Evolutionary conservation across 2,329 filamentous ascomycete genomes (phyloP), one percentile per base, ranked within the genome.

Genomic region (Exophiala sp.): DNA sequence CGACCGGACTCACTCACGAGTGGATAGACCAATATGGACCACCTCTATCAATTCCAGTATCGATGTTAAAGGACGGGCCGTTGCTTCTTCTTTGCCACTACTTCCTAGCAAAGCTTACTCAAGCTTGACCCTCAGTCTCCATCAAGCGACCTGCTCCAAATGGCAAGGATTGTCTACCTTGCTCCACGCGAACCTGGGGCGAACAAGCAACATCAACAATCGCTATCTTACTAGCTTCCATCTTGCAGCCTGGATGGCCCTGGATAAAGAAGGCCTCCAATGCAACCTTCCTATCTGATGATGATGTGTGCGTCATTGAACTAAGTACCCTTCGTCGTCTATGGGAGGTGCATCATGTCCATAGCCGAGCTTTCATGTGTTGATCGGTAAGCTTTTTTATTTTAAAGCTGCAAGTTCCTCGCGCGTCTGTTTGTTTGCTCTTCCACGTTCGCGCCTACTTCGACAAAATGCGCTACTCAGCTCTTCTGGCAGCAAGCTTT

Each of bases 211-310:
- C 20, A 50, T 24, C 39, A 49, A 44, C 36, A 35, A 43, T 43
- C 10, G 6, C 11, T 14, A 14, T 21, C n/a, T 32, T 14, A 14
- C 11, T 43, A 29, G 41, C 41, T 12, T 43, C 9, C 41, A 8
- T 43, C 41, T 29, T 43, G 41, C 24, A 29, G 24, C 24, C 24
- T 29, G 24, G 5, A 29, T 43, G 6, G 16, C 12, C 40, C 12
- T 12, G 20, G 8, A 42, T 21, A 2, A 12, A 21, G 20, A 24
- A 20, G 16, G 38, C 32, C 18, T 10, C 20, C 38, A 47, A 59
- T 59, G 56, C 56, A 55, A 59, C 56, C 56, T 53, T 59, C 56
- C 56, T 59, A 58, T 58, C 55, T 29, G 4, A 29, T 5, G 24
- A 29, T 29, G 24, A 29, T 29, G 24, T 29, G 24, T 29, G 4